Evolutionary conservation across 2,329 filamentous ascomycete species (phyloP).

Genomic region (Cercospora berteroae): DNA sequence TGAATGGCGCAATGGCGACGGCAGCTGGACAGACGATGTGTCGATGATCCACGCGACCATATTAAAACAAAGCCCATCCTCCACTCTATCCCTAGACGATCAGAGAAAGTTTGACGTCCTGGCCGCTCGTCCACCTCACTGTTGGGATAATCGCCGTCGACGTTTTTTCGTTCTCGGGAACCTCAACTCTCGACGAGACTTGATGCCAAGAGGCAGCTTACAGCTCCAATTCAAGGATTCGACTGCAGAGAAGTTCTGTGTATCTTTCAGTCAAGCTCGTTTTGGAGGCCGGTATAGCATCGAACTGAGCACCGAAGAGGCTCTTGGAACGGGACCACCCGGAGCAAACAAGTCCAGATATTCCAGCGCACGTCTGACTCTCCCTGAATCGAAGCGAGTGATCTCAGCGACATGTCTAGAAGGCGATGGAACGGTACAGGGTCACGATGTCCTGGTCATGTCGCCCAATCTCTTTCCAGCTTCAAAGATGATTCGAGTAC

Average conservation of each 20-base stretch:
- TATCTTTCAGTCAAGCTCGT: conserved; percentile 2
- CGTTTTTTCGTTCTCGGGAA: conserved; percentile 2
- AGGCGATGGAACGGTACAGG: background rate
- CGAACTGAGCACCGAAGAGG: background rate
- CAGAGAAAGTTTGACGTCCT: background rate
- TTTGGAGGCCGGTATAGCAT: conserved; percentile 3
- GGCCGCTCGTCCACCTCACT: background rate
- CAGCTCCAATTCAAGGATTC: background rate
- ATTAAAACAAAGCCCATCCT: conserved; percentile 4
- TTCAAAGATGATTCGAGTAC: background rate
- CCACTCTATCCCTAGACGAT: background rate
- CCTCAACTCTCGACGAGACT: background rate
- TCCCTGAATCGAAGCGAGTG: background rate
- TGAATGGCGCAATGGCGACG: background rate
- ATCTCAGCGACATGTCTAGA: background rate
- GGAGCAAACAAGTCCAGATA: background rate
- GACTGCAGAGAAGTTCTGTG: background rate
- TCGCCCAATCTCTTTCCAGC: background rate
- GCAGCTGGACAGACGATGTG: background rate
- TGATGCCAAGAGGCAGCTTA: background rate
- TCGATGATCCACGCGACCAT: background rate
- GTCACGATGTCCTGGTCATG: background rate
- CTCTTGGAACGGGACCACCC: background rate
- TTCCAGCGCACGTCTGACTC: background rate
- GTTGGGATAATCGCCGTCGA: conserved; percentile 1